Base-by-base conservation (phyloP, 768 basidiomycete genomes). In the Sporobolomyces pararoseus region DNA sequence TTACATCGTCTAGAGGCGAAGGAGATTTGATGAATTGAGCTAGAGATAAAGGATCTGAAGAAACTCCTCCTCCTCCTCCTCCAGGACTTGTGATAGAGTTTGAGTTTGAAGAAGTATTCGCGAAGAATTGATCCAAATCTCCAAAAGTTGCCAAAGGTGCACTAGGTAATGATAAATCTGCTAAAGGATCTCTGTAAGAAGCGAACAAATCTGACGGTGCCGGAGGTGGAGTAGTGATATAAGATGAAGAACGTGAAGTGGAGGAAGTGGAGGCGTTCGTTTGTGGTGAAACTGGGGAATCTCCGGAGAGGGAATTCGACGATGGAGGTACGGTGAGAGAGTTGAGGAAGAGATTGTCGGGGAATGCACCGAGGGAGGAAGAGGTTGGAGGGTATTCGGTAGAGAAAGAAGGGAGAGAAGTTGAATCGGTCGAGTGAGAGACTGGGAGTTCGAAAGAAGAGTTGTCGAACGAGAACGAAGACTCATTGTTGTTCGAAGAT, bases 61-160 rank as follows among this genome's bases (percentile, higher is more conserved):
- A n/a, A n/a, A n/a, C n/a, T n/a, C n/a, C n/a, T n/a, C n/a, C n/a
- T n/a, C n/a, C n/a, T n/a, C n/a, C n/a, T n/a, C n/a, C n/a, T n/a
- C n/a, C n/a, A n/a, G n/a, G n/a, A n/a, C n/a, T n/a, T n/a, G n/a
- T n/a, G n/a, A n/a, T n/a, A 29, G 27, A 29, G 16, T 21, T 14
- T 31, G 44, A 47, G n/a, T 35, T 31, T 1, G 25, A 17, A 25
- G 39, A 9, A 9, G 39, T 42, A 42, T 9, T 42, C 10, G 9
- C 60, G 35, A 73, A 66, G 25, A 73, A 52, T 25, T n/a, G 44
- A 52, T 73, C 72, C 23, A 73, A 50, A 49, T 73, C 72, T n/a
- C 23, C 25, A 32, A 70, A 47, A 19, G 68, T 65, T 7, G 60
- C 29, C n/a, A 72, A 13, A 3, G 35, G 49, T 0, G 61, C 35